Conservation (phyloP, 371 early-diverging fungal genomes). For the Mortierella sp. region DNA sequence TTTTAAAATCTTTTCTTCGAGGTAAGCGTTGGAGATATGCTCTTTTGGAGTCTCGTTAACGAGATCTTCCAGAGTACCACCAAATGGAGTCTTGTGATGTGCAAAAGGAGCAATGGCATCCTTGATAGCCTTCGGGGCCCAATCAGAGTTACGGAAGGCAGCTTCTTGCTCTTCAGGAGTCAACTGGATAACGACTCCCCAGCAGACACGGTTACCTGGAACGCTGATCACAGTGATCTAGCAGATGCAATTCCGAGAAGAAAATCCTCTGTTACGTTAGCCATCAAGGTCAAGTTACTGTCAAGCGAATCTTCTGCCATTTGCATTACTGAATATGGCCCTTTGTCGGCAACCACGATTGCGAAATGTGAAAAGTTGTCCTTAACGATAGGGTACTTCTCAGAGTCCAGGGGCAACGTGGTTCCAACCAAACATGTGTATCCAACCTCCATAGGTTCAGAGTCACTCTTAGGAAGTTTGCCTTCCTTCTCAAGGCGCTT, state of each 20-base stretch:
- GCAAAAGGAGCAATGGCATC: constrained; percentile 9
- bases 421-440: constrained; percentile 25
- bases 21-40: constrained; percentile 28
- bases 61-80: constrained; percentile 24
- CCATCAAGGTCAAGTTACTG: neutral
- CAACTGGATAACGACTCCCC: constrained; percentile 21
- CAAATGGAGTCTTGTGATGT: constrained; percentile 18
- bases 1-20: constrained; percentile 41
- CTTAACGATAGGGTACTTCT: constrained; percentile 27
- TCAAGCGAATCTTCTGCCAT: neutral
- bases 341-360: constrained; percentile 10
- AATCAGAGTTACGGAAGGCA: constrained; percentile 33
- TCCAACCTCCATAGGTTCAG: constrained; percentile 5
- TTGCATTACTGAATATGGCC: neutral
- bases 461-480: constrained; percentile 7
- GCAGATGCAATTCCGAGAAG: neutral
- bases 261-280: neutral
- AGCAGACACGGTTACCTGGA: constrained; percentile 20
- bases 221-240: constrained; percentile 24
- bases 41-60: constrained; percentile 33
- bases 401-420: constrained; percentile 23
- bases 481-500: constrained; percentile 2
- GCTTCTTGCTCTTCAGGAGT: constrained; percentile 7
- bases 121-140: constrained; percentile 22
- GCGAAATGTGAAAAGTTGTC: constrained; percentile 6